Base-by-base conservation (phyloP, 768 basidiomycete genomes). In the Kwoniella botswanensis region DNA sequence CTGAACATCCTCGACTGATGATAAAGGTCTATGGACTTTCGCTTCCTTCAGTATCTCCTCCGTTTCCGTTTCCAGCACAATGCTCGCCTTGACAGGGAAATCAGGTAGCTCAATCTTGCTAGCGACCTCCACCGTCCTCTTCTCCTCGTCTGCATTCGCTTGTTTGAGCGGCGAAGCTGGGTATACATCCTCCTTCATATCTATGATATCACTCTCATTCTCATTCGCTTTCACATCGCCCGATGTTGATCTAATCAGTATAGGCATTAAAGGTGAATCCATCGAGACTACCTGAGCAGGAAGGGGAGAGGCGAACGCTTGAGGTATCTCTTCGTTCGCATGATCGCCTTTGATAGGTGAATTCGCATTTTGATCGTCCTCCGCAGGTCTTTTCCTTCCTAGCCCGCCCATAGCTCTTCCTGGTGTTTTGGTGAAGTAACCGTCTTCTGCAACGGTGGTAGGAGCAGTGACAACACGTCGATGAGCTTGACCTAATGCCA, bases 391-490 rank as follows among this genome's bases (percentile, higher is more conserved):
- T 15, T 26, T 63, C n/a, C 62, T 29, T 17, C 62, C 24, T 46
- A n/a, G 42, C 2, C 62, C 44, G 24, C 24, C 35, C 52, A 52
- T 11, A 9, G n/a, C 26, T 24, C 55, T n/a, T 56, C 24, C 67
- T n/a, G 67, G 67, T 15, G 67, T 60, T 35, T 68, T 68, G 1
- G n/a, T 44, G 29, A 56, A 41, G 11, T 29, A 52, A 15, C 43
- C 46, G 17, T 68, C 66, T 41, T 67, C 67, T 21, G 22, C 42
- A 12, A 59, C 17, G 13, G 52, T 57, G 17, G n/a, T 44, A 7
- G 78, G 76, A 46, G 75, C 77, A 52, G 74, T 76, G 35, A 76
- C 73, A 10, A 77, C 74, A 50, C 79, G 46, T 44, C 77, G 44
- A 43, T 76, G 75, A 24, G 79, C 76, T 52, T 76, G 75, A 52